Evolutionary conservation across 2,329 filamentous ascomycete genomes (phyloP).

Genomic region (Chaetomium strumarium): DNA sequence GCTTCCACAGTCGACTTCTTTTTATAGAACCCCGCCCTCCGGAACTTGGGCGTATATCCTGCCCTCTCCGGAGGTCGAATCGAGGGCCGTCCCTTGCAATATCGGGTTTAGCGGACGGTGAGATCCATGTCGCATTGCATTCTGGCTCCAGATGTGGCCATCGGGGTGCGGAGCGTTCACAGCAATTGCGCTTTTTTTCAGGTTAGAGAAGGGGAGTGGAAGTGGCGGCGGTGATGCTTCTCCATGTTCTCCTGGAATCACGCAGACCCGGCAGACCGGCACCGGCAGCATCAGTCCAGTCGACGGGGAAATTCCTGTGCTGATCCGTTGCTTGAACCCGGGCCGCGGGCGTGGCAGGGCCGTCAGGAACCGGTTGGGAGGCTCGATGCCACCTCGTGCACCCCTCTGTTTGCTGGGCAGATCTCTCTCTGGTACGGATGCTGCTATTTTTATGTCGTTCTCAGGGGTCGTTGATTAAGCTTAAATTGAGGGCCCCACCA

Average conservation of each 20-base stretch:
- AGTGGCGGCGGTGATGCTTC: background rate
- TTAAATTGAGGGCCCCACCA: constrained; percentile 28
- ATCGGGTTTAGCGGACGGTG: constrained; percentile 11
- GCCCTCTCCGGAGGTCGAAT: background rate
- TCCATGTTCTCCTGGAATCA: background rate
- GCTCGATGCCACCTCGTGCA: constrained; percentile 2
- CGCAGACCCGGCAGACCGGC: constrained; percentile 17
- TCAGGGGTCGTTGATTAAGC: constrained; percentile 32
- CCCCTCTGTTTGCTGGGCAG: background rate
- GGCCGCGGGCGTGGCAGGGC: constrained; percentile 8
- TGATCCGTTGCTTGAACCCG: constrained; percentile 15
- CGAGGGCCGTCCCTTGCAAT: background rate
- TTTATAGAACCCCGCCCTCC: constrained; percentile 24
- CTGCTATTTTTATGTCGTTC: constrained; percentile 32
- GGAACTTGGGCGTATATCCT: constrained; percentile 15
- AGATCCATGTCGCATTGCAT: constrained; percentile 12
- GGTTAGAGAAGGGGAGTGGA: background rate
- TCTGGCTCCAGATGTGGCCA: constrained; percentile 9
- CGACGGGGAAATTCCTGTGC: constrained; percentile 9
- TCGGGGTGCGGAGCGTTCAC: background rate
- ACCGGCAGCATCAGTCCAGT: constrained; percentile 6
- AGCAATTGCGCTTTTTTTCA: background rate
- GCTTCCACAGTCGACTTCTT: constrained; percentile 21
- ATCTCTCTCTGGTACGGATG: constrained; percentile 19
- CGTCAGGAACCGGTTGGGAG: background rate